Conservation (phyloP, 176 grass and related monocot species). For the Miscanthus lutarioriparius region DNA sequence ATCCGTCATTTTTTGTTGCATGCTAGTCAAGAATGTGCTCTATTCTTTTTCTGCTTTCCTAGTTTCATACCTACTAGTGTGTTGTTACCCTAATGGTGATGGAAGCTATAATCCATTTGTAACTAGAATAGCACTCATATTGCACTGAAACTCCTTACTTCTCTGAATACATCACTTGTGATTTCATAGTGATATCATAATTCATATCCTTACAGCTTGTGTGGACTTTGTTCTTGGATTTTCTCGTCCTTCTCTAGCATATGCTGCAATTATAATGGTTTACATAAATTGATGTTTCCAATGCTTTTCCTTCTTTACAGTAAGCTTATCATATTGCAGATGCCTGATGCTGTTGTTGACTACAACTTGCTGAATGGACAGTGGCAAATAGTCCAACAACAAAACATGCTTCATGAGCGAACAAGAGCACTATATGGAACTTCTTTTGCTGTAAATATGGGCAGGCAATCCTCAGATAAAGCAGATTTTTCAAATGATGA, state of each 20-base stretch:
- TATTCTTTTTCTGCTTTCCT: constrained; percentile 12
- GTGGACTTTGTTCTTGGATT: constrained; percentile 1
- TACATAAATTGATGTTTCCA: not conserved
- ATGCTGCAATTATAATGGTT: not conserved
- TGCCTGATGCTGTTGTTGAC: constrained; percentile 94
- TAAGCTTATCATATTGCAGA: constrained; percentile 49
- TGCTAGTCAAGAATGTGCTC: constrained; percentile 1
- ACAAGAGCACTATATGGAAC: constrained; percentile 74
- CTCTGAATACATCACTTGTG: not conserved
- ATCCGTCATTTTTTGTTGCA: not conserved
- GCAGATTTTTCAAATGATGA: constrained; percentile 41
- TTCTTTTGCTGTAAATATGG: constrained; percentile 50
- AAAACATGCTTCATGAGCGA: constrained; percentile 91
- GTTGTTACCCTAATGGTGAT: not conserved
- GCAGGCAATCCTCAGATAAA: constrained; percentile 37
- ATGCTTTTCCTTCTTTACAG: constrained; percentile 23
- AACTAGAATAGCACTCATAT: not conserved
- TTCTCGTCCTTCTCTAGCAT: constrained; percentile 1
- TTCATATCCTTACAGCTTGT: not conserved
- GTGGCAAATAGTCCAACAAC: constrained; percentile 90
- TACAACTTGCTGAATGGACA: constrained; percentile 86
- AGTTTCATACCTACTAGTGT: not conserved
- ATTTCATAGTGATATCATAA: constrained; percentile 19
- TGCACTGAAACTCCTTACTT: not conserved
- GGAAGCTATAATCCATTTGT: constrained; percentile 4